Conservation (phyloP, 169 alveolate species). For the Plasmodium malariae region DNA sequence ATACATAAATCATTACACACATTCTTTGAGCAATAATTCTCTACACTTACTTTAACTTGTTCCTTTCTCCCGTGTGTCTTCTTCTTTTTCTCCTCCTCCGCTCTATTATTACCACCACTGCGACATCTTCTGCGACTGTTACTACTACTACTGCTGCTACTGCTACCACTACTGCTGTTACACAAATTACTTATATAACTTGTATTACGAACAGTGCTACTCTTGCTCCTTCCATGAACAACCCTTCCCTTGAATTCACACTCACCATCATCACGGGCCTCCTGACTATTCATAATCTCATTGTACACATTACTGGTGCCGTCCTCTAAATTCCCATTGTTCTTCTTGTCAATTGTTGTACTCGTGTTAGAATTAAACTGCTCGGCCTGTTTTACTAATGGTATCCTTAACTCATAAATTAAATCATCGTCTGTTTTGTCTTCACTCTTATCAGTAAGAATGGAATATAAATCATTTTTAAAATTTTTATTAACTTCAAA, state of each 20-base stretch:
- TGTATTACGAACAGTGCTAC: no score
- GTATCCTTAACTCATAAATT: conserved; percentile 58
- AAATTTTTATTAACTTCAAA: conserved; percentile 56
- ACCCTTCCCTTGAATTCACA: no score
- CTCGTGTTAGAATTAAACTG: no score
- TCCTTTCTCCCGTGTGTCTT: conserved; percentile 1
- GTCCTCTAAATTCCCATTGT: no score
- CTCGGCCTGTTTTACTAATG: conserved; percentile 3
- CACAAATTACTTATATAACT: no score
- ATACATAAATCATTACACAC: background rate
- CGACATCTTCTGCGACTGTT: background rate
- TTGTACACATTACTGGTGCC: no score
- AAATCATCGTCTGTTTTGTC: conserved; percentile 44
- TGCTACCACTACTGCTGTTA: background rate
- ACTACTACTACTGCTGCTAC: conserved; percentile 19
- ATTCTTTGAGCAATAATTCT: background rate
- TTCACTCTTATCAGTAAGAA: conserved; percentile 3
- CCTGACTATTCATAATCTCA: no score
- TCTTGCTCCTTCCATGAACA: no score
- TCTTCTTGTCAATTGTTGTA: no score
- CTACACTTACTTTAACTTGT: conserved; percentile 9
- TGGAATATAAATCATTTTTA: conserved; percentile 56
- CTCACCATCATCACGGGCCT: no score
- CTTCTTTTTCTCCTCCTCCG: conserved; percentile 15
- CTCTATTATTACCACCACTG: conserved; percentile 6